Evolutionary conservation across 1,139 yeast species (phyloP), one percentile per base, ranked within the genome.

Genomic region (Sugiyamaella sp.): DNA sequence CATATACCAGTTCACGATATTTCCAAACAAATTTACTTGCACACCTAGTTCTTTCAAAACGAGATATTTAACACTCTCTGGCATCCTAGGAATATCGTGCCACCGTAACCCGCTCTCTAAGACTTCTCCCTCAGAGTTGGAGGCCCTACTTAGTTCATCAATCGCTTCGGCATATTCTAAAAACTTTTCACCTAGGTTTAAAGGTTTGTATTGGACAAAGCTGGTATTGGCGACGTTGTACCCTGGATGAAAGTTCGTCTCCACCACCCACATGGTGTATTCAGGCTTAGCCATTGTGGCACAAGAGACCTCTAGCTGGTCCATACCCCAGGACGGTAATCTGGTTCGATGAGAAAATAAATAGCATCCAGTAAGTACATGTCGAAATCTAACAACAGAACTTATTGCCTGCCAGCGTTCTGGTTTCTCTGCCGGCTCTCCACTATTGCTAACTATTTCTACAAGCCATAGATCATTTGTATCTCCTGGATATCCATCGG

Each of bases 271-370:
- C 44, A 80, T 68, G 0, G 91, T 75, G 61, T 82, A 79, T 10
- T 80, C 77, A 33, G 74, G 69, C 2, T 80, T 80, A 10, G 95
- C 89, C 33, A 79, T 80, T 41, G 80, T 80, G 33, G 86, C 78
- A 69, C 96, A 89, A 20, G 86, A 71, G 1, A 88, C 89, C 71
- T 89, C 96, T 66, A 83, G 84, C 63, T 86, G 95, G 32, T 75
- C 74, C 58, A 75, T 75, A 0, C 84, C 95, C 89, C 90, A 85
- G 1, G 74, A 75, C 2, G 95, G 95, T 40, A 89, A 72, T 60
- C 74, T 77, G 5, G 76, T 76, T 32, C 77, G 78, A 64, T 88
- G 95, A 5, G 86, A 79, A 58, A 86, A 67, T 47, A 89, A 65
- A 17, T 75, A 74, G 67, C 96, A 89, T 22, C 73, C 72, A 12